Evolutionary conservation across 1,139 yeast genomes (phyloP), one percentile per base, ranked within the genome.

Genomic region (Kazachstania sp.): DNA sequence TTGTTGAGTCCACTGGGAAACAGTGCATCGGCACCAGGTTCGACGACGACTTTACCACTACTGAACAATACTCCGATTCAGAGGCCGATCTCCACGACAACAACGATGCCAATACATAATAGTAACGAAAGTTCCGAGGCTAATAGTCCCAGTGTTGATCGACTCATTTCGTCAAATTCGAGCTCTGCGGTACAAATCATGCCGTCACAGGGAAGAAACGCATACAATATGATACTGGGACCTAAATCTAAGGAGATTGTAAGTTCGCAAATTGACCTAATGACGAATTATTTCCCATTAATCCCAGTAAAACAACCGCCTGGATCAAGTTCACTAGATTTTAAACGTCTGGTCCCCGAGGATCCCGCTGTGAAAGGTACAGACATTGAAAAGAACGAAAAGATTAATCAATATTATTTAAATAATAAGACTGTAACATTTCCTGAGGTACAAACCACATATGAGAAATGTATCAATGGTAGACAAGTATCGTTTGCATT

Each of bases 321-420:
- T 36, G 47, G 46, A 7, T 39, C 48, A 15, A 41, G 43, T 23
- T 49, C 56, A 4, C 42, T 60, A 19, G 47, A 53, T 35, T 60
- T 60, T 45, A 60, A 60, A 41, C 49, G 58, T 29, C 31, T 56
- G 20, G 31, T 55, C 20, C 53, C 57, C 35, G 29, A 41, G 19
- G 55, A 53, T 37, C 54, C 52, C 5, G 29, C 51, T 15, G 43
- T 49, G 8, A 49, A 50, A 32, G 30, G 50, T 29, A 40, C 47
- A 16, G 54, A 49, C 35, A 39, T 47, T 31, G 49, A 51, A 41
- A 45, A 41, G 41, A 52, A 47, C 36, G 40, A 50, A 15, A 45
- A 44, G n/a, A 55, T 60, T 6, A 59, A 60, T 39, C 67, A 63
- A 49, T 58, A 58, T 37, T 60, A 60, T 45, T 43, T 63, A 40